These are phyloP conservation scores for Grosmannia clavigera DNA, from an alignment of 2,329 filamentous ascomycete species.

Conservation along the genomic window DNA sequence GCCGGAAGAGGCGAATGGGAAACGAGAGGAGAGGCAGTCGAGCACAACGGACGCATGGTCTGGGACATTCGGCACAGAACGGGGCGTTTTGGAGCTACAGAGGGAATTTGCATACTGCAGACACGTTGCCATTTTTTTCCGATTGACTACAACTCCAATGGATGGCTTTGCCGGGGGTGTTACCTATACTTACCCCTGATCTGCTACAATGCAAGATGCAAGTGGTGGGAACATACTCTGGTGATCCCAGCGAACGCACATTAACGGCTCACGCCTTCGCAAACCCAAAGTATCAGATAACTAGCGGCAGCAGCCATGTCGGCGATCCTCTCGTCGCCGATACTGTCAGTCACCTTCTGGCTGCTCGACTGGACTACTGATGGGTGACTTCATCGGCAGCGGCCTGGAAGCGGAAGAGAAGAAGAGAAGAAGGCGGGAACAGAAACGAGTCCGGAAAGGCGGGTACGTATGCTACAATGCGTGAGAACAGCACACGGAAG, in stretches of 20 bases:
- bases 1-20: no score
- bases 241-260: no score
- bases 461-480: neutral
- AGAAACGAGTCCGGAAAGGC: neutral
- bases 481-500: neutral
- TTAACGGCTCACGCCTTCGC: no score
- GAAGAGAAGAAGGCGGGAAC: neutral
- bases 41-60: neutral
- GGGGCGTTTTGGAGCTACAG: neutral
- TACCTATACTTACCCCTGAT: no score
- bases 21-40: no score
- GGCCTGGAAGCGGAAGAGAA: neutral
- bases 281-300: no score
- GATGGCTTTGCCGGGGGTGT: no score
- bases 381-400: neutral
- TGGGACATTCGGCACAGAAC: neutral
- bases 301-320: no score
- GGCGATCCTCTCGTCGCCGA: neutral
- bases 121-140: no score
- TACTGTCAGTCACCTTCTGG: constrained; percentile 21
- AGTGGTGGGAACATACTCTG: no score
- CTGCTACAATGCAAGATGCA: no score
- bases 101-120: neutral
- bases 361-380: constrained; percentile 16
- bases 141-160: no score